A percentile compares a stretch with the other conserved stretches of the same genome.
Evolutionary conservation across 371 early-diverging fungal genomes (phyloP).

Genomic region (Actinomortierella wolfii): DNA sequence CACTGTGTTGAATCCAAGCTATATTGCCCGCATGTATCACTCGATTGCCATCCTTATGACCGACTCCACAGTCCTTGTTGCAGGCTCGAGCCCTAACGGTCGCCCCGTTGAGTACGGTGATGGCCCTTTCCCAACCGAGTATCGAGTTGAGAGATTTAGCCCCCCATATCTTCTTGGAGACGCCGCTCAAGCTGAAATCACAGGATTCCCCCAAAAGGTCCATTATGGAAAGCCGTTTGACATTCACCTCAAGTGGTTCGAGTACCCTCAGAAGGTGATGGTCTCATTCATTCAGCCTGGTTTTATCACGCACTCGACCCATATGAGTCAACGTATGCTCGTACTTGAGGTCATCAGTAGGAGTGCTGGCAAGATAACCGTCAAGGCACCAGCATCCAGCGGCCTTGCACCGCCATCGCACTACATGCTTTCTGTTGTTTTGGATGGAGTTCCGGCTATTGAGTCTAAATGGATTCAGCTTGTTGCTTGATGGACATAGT

Average conservation of each 20-base stretch:
- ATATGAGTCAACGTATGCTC: slow-evolving; percentile 51
- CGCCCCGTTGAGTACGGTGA: slow-evolving; percentile 28
- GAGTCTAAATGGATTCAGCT: slow-evolving; percentile 42
- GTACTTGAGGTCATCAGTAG: slow-evolving; percentile 21
- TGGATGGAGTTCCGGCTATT: slow-evolving; percentile 31
- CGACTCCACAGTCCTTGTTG: slow-evolving; percentile 53
- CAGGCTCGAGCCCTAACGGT: slow-evolving; percentile 54
- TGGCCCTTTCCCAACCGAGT: slow-evolving; percentile 50
- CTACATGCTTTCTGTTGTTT: slow-evolving; percentile 31
- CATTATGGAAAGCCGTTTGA: slow-evolving; percentile 37
- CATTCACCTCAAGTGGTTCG: slow-evolving; percentile 21
- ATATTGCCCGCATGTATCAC: slow-evolving; percentile 54
- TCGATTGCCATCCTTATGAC: slow-evolving; percentile 55
- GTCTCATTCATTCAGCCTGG: slow-evolving; percentile 47
- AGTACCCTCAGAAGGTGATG: slow-evolving; percentile 19
- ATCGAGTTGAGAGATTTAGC: slow-evolving; percentile 49
- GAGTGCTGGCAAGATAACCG: slow-evolving; percentile 10
- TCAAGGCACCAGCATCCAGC: slow-evolving; percentile 29
- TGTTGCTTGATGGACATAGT: slow-evolving; percentile 17
- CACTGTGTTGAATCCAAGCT: slow-evolving; percentile 39
- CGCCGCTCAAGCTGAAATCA: slow-evolving; percentile 39
- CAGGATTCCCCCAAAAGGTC: slow-evolving; percentile 21
- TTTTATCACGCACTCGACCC: slow-evolving; percentile 53
- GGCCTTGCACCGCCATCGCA: slow-evolving; percentile 37
- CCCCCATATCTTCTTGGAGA: slow-evolving; percentile 50